Evolutionary conservation across 495 filamentous ascomycete species (phyloP), one percentile per base, ranked within the genome.

Genomic region (Tuber indicum): DNA sequence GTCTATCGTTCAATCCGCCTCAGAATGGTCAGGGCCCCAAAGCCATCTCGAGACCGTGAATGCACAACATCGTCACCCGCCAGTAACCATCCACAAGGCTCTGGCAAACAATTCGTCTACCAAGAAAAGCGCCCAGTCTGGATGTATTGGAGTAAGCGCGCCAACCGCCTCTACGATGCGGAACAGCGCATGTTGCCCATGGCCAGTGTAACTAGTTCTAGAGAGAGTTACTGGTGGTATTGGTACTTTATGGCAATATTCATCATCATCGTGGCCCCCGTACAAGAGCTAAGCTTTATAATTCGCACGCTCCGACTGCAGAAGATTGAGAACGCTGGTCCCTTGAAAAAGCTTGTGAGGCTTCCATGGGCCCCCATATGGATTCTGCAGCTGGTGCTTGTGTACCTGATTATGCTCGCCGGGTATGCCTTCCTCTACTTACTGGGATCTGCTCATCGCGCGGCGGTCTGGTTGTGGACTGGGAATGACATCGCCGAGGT

Each of bases 221-320:
- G n/a, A n/a, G 32, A 72, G 12, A 72, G 70, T 12, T n/a, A 7
- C 70, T 72, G 70, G 70, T 72, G 70, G 70, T 72, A 72, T n/a
- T 41, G 32, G 32, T 45, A 72, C 32, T 72, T 72, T 26, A 14
- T 72, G 19, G 39, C 43, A 8, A 32, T 72, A 72, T 72, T 72
- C 70, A 45, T 72, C n/a, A 21, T 41, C 39, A 45, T 72, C 70
- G 43, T 41, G 39, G 21, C 42, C 41, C 70, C 70, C 19, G 70
- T 72, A 10, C 39, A 72, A 45, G 39, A 72, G 70, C 70, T 72
- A 41, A 41, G 19, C 21, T 72, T 72, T 14, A 62, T n/a, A 32
- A 62, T 62, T n/a, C 52, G 3, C 52, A 62, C 52, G 0, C 52
- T 62, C 52, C 52, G n/a, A 14, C 52, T 10, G 10, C n/a, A 32